phyloP scores from a whole-genome alignment of 2,329 filamentous ascomycete genomes.

The Claviceps fusiformis region DNA sequence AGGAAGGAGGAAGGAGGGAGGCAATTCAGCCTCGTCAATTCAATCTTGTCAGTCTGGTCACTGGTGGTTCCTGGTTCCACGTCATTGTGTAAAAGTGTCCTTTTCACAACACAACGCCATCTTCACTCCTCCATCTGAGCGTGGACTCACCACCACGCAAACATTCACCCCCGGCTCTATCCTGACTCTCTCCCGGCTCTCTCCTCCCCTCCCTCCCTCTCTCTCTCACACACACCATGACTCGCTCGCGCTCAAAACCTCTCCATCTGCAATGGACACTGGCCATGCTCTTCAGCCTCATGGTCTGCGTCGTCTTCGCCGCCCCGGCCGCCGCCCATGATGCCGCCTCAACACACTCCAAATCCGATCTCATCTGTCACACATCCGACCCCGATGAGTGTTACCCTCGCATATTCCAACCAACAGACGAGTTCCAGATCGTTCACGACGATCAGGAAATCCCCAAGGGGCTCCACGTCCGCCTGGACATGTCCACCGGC shows the following conservation, averaged over 20 bases:
- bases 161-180: neutral
- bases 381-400: constrained; percentile 46
- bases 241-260: constrained; percentile 1
- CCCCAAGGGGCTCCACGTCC: constrained; percentile 51
- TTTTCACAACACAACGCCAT: neutral
- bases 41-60: too few species aligned
- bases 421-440: constrained; percentile 50
- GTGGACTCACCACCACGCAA: neutral
- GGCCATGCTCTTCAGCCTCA: constrained; percentile 14
- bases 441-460: constrained; percentile 52
- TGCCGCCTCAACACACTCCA: constrained; percentile 19
- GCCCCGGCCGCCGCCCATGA: constrained; percentile 12
- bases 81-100: neutral
- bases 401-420: constrained; percentile 50
- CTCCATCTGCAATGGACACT: constrained; percentile 5
- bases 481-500: constrained; percentile 51
- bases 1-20: too few species aligned
- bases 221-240: neutral
- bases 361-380: constrained; percentile 51
- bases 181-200: neutral
- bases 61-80: neutral
- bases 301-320: constrained; percentile 15
- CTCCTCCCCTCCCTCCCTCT: too few species aligned
- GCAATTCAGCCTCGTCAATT: too few species aligned
- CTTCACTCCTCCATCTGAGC: neutral